Percentiles rank a stretch among this genome's conserved stretches.
Evolutionary conservation across 2,329 filamentous ascomycete species (phyloP).

Genomic region (Sarocladium oryzae): DNA sequence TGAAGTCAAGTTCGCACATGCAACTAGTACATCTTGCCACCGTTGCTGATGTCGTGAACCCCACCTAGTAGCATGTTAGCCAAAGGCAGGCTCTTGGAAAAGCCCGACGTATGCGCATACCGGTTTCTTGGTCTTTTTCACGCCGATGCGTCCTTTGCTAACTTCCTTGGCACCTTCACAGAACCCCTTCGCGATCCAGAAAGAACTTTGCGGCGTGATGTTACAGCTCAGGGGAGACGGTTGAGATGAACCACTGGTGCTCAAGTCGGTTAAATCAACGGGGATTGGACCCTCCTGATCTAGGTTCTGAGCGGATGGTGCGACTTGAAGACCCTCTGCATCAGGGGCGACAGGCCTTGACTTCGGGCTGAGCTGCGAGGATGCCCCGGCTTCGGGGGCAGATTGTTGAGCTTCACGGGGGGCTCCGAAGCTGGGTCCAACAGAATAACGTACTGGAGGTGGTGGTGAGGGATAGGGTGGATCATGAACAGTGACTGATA

Average conservation of each 20-base stretch:
- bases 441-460: no score
- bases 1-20: conserved; percentile 47
- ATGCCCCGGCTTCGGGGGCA: not conserved
- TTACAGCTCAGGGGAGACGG: conserved; percentile 27
- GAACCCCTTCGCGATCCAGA: conserved; percentile 47
- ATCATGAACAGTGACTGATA: not conserved
- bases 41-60: conserved; percentile 32
- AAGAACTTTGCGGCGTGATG: conserved; percentile 41
- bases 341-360: conserved; percentile 2
- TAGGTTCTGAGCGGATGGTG: not conserved
- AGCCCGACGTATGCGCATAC: no score
- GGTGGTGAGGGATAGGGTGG: not conserved
- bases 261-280: no score
- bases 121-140: conserved; percentile 44
- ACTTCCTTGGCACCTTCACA: conserved; percentile 48
- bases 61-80: conserved; percentile 20
- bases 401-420: not conserved
- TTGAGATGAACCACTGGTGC: no score
- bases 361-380: conserved; percentile 13
- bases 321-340: not conserved
- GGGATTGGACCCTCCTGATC: conserved; percentile 10
- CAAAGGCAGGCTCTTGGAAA: not conserved
- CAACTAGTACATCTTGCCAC: conserved; percentile 48
- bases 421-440: no score
- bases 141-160: conserved; percentile 39